Evolutionary conservation across 1,284 basidiomycete genomes (phyloP), one percentile per base, ranked within the genome.

Genomic region (Irpex lacteus): DNA sequence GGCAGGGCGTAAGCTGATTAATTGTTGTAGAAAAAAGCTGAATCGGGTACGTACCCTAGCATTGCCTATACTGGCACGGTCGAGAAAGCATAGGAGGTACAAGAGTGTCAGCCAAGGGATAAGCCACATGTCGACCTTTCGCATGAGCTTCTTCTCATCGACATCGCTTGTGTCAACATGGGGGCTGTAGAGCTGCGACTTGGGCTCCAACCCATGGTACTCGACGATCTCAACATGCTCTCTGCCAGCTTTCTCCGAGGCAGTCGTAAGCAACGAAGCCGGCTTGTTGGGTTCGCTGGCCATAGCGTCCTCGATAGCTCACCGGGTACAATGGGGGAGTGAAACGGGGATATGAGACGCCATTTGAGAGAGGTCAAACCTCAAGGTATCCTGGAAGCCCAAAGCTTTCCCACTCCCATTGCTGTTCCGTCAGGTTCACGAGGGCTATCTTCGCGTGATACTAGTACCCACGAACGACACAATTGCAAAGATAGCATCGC

Each of bases 61-160:
- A 76, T 94, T 94, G 72, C 91, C 92, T 68, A 94, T 91, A 69
- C 89, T 91, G 49, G 90, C 89, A 63, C 92, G 85, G 76, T 94
- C 92, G 59, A 89, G 75, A 75, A 90, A 90, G 67, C 87, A 88
- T 54, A 93, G 78, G 44, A 93, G 79, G 75, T 92, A 94, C 65
- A 94, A 75, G 65, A 94, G 82, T n/a, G 87, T 84, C 59, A 90
- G 72, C 88, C 88, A 90, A 11, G 89, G 88, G 52, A 90, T 80
- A 65, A 90, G 80, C 18, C 82, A 80, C 64, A 81, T 71, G 74
- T 91, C 89, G 50, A 91, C 79, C 74, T 88, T 91, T 67, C 88
- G 79, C 65, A 91, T 70, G 60, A 91, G 73, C 71, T 85, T 86
- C 60, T 80, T 79, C 73, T 90, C 89, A 72, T 91, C 83, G 40